These are phyloP conservation scores for Globisporangium spiculum DNA, from an alignment of 352 stramenopile species.

Conservation along the genomic window DNA sequence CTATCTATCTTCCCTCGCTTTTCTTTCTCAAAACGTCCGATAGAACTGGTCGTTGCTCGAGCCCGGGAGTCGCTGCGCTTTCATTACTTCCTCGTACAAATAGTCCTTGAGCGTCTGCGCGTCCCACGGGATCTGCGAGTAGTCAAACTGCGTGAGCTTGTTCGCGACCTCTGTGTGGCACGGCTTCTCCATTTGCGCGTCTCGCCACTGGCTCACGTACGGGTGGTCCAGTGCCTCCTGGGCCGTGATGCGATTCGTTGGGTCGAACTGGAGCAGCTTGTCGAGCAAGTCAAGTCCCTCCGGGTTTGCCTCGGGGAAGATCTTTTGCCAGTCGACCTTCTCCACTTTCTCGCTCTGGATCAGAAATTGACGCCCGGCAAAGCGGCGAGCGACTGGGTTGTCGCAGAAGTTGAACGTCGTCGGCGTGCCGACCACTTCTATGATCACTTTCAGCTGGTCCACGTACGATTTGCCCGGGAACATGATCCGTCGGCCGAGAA, in stretches of 20 bases:
- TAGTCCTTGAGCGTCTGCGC: constrained; percentile 73
- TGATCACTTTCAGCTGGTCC: constrained; percentile 85
- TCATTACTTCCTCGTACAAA: constrained; percentile 84
- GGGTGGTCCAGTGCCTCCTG: constrained; percentile 83
- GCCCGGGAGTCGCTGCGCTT: constrained; percentile 30
- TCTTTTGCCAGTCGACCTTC: constrained; percentile 71
- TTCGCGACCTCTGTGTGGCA: constrained; percentile 52
- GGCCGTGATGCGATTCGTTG: constrained; percentile 81
- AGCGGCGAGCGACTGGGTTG: constrained; percentile 80
- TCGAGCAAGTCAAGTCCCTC: constrained; percentile 86
- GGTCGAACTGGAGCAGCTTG: constrained; percentile 86
- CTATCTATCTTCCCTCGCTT: background rate
- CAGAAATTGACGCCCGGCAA: constrained; percentile 79
- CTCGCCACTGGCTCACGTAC: constrained; percentile 86
- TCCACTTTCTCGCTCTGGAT: constrained; percentile 65
- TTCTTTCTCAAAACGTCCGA: background rate
- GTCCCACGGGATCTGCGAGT: constrained; percentile 67
- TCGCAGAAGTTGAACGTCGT: constrained; percentile 85
- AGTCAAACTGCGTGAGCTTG: constrained; percentile 70
- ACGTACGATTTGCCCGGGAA: constrained; percentile 87
- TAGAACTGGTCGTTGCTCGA: constrained; percentile 1
- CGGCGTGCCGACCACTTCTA: constrained; percentile 82
- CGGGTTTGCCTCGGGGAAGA: constrained; percentile 83
- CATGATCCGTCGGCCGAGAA: constrained; percentile 89
- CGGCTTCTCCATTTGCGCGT: constrained; percentile 53